These are phyloP conservation scores for Avicennia marina DNA, from an alignment of 257 asterid genomes.

Conservation along the genomic window DNA sequence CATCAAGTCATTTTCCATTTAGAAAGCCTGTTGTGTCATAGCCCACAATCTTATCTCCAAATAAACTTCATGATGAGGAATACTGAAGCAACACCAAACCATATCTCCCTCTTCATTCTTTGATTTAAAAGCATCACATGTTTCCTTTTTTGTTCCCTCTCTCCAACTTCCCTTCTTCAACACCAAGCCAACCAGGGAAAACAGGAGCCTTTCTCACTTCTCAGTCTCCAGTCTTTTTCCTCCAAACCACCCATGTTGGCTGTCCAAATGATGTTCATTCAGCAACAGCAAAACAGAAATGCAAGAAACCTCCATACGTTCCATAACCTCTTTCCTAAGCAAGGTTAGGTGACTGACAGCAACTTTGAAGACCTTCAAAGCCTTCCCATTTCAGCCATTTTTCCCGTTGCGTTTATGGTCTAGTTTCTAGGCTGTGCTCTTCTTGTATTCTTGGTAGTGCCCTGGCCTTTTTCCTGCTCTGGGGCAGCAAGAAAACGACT, in stretches of 20 bases:
- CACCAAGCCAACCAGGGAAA: constrained; percentile 30
- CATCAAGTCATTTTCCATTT: constrained; percentile 62
- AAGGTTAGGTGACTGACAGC: constrained; percentile 78
- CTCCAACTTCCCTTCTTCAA: constrained; percentile 40
- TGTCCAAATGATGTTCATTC: constrained; percentile 9
- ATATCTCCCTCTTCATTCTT: not conserved
- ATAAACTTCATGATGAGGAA: constrained; percentile 54
- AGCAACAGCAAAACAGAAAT: too few relatives aligned
- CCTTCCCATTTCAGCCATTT: too few relatives aligned
- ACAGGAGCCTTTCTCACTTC: not conserved
- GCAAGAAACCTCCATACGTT: too few relatives aligned
- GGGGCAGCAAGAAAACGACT: not conserved
- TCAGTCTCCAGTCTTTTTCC: constrained; percentile 57
- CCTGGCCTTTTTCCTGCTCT: not conserved
- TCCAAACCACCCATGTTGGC: constrained; percentile 33
- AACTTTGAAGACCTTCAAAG: constrained; percentile 34
- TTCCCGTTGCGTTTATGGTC: constrained; percentile 20
- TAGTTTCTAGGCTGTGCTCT: constrained; percentile 12
- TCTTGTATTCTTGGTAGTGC: not conserved
- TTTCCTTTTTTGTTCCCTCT: too few relatives aligned
- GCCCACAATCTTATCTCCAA: constrained; percentile 10
- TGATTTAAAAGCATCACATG: too few relatives aligned
- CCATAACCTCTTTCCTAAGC: constrained; percentile 64
- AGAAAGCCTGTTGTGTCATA: constrained; percentile 45
- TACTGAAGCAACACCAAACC: constrained; percentile 55